Evolutionary conservation across 192 early-diverging fungal species (phyloP), one percentile per base, ranked within the genome.

Genomic region (Podila clonocystis): DNA sequence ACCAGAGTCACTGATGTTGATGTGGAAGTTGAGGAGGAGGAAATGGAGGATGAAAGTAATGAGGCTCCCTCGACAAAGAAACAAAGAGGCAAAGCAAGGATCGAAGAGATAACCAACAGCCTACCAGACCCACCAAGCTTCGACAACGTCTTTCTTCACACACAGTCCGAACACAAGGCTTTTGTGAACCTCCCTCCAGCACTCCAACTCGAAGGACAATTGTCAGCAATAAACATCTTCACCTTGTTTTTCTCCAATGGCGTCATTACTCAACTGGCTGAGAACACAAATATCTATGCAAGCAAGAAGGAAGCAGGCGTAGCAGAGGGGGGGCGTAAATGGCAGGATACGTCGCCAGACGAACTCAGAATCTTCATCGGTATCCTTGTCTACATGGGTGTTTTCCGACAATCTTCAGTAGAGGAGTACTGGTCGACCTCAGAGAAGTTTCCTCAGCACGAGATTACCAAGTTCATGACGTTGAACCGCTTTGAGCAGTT

Each of bases 381-480:
- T 19, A 50, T 78, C 36, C 48, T 71, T n/a, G 72, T 71, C 8
- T 78, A 78, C 38, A 50, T 70, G 26, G 75, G 52, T 2, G 31
- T 62, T 30, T 67, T 62, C 50, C 50, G 61, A 45, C 34, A 45
- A 9, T 29, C 13, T 12, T 30, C 19, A 15, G 50, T 59, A n/a
- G 24, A 36, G 0, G 62, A 67, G 22, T 45, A 28, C 9, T 79
- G 52, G 65, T 41, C 41, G 6, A 67, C 45, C 5, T 20, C 52
- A 19, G 30, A 22, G 4, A 29, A 20, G 24, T 60, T 57, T 28
- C 30, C 74, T 41, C 28, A 17, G 15, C 58, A 71, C 58, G 55
- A 57, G 15, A 63, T 79, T 30, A 30, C 41, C 19, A 28, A 70
- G 38, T 41, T 63, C 17, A 68, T 79, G 50, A 28, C 70, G 3